Evolutionary conservation across 306 rosid genomes (phyloP).

Genomic region (Quercus mongolica): DNA sequence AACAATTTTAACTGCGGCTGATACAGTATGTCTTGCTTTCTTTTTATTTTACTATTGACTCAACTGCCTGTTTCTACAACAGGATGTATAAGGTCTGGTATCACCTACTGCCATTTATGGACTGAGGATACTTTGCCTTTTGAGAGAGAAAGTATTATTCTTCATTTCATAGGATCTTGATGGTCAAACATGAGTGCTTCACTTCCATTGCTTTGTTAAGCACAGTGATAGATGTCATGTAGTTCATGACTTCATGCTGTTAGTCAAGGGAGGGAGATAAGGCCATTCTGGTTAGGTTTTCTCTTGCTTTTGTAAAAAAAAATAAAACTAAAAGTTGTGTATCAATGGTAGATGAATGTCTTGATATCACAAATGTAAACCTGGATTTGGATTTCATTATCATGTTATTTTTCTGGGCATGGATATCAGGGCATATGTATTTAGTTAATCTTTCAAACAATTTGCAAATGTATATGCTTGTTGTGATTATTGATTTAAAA

Average conservation of each 20-base stretch:
- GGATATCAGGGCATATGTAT: neutral
- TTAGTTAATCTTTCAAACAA: neutral
- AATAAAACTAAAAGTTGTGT: neutral
- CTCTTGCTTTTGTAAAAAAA: neutral
- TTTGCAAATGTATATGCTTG: neutral
- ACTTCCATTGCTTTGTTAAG: neutral
- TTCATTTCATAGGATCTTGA: constrained; percentile 1
- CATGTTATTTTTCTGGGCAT: neutral
- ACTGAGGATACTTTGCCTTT: constrained; percentile 32
- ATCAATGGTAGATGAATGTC: constrained; percentile 1
- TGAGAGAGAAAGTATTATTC: constrained; percentile 15
- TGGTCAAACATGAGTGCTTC: neutral
- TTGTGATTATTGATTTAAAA: neutral
- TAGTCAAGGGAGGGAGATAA: neutral
- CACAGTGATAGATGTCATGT: constrained; percentile 15
- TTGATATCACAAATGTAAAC: neutral
- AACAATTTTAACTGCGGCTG: constrained; percentile 75
- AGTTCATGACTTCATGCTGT: constrained; percentile 4
- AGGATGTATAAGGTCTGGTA: constrained; percentile 23
- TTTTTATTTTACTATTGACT: neutral
- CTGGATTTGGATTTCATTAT: constrained; percentile 1
- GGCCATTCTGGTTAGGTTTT: constrained; percentile 3
- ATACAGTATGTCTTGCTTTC: constrained; percentile 64
- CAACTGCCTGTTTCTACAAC: constrained; percentile 19
- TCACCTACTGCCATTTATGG: constrained; percentile 61